Percentiles rank a stretch among this genome's conserved stretches.
These are phyloP conservation scores for Pterulicium gracile DNA, from an alignment of 1,284 basidiomycete species.

Conservation along the genomic window DNA sequence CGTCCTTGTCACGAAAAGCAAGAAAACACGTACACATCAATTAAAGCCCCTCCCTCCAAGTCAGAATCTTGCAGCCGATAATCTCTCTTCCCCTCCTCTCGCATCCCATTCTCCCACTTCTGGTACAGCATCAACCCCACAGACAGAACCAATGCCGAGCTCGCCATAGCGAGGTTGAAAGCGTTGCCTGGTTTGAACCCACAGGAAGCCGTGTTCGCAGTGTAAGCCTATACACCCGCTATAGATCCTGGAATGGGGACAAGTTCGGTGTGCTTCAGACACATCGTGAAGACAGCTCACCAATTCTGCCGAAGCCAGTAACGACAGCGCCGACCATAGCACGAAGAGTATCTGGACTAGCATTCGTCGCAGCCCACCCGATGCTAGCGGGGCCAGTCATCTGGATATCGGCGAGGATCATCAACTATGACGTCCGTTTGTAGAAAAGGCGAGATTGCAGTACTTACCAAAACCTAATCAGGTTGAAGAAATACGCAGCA, in stretches of 20 bases:
- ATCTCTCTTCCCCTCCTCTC: background rate
- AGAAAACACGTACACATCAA: background rate
- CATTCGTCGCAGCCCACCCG: slow-evolving; percentile 10
- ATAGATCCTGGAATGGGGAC: background rate
- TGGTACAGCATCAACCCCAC: slow-evolving; percentile 1
- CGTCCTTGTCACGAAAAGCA: too few relatives aligned
- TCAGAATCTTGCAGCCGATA: background rate
- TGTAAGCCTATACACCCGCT: slow-evolving; percentile 1
- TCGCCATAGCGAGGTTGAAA: background rate
- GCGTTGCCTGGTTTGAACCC: slow-evolving; percentile 1
- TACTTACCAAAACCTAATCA: slow-evolving; percentile 10
- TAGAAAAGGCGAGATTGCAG: too few relatives aligned
- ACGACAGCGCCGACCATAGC: slow-evolving; percentile 11
- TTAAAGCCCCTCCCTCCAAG: background rate
- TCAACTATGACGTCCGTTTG: too few relatives aligned
- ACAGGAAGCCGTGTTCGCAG: background rate
- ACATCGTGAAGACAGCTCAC: too few relatives aligned
- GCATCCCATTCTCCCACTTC: background rate
- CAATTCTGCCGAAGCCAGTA: slow-evolving; percentile 6
- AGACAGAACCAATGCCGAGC: background rate
- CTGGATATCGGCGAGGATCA: too few relatives aligned
- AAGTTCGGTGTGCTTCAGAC: too few relatives aligned
- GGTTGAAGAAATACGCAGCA: slow-evolving; percentile 10
- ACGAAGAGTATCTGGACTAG: slow-evolving; percentile 9
- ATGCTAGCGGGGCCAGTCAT: slow-evolving; percentile 8